Evolutionary conservation across 2,329 filamentous ascomycete species (phyloP), one percentile per base, ranked within the genome.

Genomic region (Diaporthe australafricana): DNA sequence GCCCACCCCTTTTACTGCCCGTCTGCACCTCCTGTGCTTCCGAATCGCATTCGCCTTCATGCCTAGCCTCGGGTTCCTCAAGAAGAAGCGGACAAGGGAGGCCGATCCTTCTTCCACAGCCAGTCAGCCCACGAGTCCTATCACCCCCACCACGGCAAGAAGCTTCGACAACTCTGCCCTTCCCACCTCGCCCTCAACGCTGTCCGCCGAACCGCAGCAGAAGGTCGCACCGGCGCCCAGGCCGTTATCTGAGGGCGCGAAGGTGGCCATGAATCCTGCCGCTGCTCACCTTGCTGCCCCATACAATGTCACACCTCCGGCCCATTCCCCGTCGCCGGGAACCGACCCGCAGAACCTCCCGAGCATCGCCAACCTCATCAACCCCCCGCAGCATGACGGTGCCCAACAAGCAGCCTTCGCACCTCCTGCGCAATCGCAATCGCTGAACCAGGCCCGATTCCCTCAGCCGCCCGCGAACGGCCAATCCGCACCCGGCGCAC

Each of bases 1-100:
- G 47, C 53, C 68, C 63, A 70, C 72, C 63, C 63, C 56, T 63
- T 66, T 73, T 72, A 35, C 67, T 60, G 56, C 70, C 72, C 53
- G 55, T 48, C 48, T 38, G 69, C 72, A 69, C 72, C 50, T 73
- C 14, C 68, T 68, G 72, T 71, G 72, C 69, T 50, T 25, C 71
- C 70, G 60, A 63, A 70, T 66, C 63, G 63, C 65, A 71, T 52
- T 63, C 71, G 65, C 70, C 76, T 78, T 80, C 74, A 98, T 99
- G 96, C 96, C 95, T 91, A 94, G 90, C 84, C 90, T 98, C 87
- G 94, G 94, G 84, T 95, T 98, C 82, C 91, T 98, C 82, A 98
- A 98, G 90, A 98, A 98, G 90, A 98, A 97, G 90, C 92, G 95
- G 90, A 97, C 95, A 86, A 97, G 95, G 90, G 95, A 98, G 87